Conservation (phyloP, 2,329 filamentous ascomycete species). For the Fusarium dimerum region DNA sequence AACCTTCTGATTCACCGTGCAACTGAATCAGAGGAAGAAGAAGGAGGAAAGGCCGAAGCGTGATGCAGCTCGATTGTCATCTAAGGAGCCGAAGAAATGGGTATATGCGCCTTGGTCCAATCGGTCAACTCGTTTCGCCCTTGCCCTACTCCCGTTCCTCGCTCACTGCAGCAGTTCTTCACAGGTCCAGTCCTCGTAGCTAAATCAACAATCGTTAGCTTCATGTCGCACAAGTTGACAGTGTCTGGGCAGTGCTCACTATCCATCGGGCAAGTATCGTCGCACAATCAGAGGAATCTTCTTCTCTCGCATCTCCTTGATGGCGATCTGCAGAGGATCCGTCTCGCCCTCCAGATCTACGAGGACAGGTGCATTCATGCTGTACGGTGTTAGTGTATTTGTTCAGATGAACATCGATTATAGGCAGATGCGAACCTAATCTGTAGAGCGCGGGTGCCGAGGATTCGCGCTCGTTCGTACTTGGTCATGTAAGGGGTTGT, state of each 20-base stretch:
- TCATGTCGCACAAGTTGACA: background rate
- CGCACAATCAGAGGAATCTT: slow-evolving; percentile 96
- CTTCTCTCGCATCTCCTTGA: slow-evolving; percentile 97
- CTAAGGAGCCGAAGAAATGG: slow-evolving; percentile 21
- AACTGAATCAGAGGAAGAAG: slow-evolving; percentile 16
- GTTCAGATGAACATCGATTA: background rate
- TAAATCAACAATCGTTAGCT: slow-evolving; percentile 37
- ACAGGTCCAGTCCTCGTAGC: slow-evolving; percentile 99
- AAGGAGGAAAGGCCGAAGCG: slow-evolving; percentile 7
- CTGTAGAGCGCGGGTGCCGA: slow-evolving; percentile 91
- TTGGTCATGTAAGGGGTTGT: slow-evolving; percentile 99
- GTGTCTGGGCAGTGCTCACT: slow-evolving; percentile 57
- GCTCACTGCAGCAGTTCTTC: slow-evolving; percentile 79
- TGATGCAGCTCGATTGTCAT: slow-evolving; percentile 26
- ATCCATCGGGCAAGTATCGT: slow-evolving; percentile 95
- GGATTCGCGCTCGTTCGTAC: slow-evolving; percentile 91
- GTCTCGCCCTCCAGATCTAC: slow-evolving; percentile 98
- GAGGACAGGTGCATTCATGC: slow-evolving; percentile 96
- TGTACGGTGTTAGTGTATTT: slow-evolving; percentile 38
- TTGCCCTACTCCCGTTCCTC: slow-evolving; percentile 5
- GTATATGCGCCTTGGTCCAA: slow-evolving; percentile 29
- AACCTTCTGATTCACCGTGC: slow-evolving; percentile 22
- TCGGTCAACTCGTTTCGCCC: slow-evolving; percentile 15
- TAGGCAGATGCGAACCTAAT: slow-evolving; percentile 69
- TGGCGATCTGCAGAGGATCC: slow-evolving; percentile 93